Evolutionary conservation across 1,139 yeast species (phyloP).

Genomic region (Meyerozyma elateridarum): DNA sequence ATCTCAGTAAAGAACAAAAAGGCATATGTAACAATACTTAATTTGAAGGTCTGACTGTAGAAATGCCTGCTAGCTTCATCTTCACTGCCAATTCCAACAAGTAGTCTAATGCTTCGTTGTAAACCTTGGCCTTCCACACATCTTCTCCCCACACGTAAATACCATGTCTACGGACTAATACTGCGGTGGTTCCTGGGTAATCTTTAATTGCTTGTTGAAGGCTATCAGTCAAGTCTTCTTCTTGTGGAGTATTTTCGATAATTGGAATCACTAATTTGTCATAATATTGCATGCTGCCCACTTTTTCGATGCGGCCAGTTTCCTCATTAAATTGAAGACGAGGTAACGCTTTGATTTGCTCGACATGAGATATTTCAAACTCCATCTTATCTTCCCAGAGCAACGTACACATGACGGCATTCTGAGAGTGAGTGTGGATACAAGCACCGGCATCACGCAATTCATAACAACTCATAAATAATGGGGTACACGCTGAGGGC

Average conservation of each 20-base stretch:
- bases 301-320: constrained; percentile 48
- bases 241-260: constrained; percentile 85
- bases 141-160: constrained; percentile 93
- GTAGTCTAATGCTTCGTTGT: constrained; percentile 91
- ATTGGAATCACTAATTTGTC: constrained; percentile 83
- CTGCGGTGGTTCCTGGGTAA: constrained; percentile 80
- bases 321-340: constrained; percentile 25
- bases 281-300: constrained; percentile 64
- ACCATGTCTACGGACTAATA: constrained; percentile 89
- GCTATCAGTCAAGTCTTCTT: constrained; percentile 73
- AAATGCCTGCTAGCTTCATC: constrained; percentile 62
- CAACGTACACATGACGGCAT: constrained; percentile 77
- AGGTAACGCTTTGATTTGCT: constrained; percentile 92
- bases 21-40: no score
- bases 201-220: constrained; percentile 57
- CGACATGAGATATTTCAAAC: constrained; percentile 75
- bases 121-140: constrained; percentile 88
- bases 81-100: constrained; percentile 78
- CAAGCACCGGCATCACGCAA: constrained; percentile 83
- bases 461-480: constrained; percentile 73
- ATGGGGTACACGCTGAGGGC: constrained; percentile 91
- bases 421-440: constrained; percentile 90
- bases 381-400: constrained; percentile 56
- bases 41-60: constrained; percentile 32
- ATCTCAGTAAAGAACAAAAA: no score